Conservation (phyloP, 2,329 filamentous ascomycete species). For the Westerdykella aurantiaca region DNA sequence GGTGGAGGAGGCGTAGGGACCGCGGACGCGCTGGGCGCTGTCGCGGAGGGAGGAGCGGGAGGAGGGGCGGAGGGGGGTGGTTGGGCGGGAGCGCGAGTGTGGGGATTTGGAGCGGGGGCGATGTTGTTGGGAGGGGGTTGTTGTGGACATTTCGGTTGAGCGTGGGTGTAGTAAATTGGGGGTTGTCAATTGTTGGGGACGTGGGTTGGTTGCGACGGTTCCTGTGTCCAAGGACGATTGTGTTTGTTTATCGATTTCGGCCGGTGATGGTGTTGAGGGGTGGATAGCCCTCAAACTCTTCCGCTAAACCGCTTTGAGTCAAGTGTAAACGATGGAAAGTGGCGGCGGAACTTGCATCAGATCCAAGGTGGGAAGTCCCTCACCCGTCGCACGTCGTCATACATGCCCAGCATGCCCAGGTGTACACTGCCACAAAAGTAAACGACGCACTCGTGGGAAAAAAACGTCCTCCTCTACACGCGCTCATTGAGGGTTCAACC, state of each 20-base stretch:
- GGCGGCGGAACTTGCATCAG: too few relatives aligned
- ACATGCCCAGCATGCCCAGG: too few relatives aligned
- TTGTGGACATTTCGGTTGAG: slow-evolving; percentile 10
- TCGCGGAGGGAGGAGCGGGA: slow-evolving; percentile 82
- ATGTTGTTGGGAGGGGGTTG: slow-evolving; percentile 18
- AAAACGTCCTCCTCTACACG: too few relatives aligned
- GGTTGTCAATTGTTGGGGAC: slow-evolving; percentile 8
- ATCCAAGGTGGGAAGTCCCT: too few relatives aligned
- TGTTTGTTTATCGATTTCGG: background rate
- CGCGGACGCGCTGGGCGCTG: slow-evolving; percentile 25
- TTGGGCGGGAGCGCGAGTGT: slow-evolving; percentile 63
- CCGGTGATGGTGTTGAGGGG: background rate
- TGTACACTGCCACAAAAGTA: too few relatives aligned
- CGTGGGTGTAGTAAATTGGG: slow-evolving; percentile 17
- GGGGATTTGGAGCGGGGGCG: slow-evolving; percentile 54
- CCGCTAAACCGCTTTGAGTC: too few relatives aligned
- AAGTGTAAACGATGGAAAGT: too few relatives aligned
- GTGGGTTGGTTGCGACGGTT: too few relatives aligned
- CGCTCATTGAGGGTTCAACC: too few relatives aligned
- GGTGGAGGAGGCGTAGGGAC: slow-evolving; percentile 48
- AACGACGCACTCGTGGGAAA: too few relatives aligned
- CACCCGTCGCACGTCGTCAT: too few relatives aligned
- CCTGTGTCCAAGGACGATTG: background rate
- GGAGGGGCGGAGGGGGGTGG: slow-evolving; percentile 83
- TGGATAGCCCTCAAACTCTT: too few relatives aligned